Base-by-base conservation (phyloP, 768 basidiomycete genomes). In the Sarcodon aspratus region DNA sequence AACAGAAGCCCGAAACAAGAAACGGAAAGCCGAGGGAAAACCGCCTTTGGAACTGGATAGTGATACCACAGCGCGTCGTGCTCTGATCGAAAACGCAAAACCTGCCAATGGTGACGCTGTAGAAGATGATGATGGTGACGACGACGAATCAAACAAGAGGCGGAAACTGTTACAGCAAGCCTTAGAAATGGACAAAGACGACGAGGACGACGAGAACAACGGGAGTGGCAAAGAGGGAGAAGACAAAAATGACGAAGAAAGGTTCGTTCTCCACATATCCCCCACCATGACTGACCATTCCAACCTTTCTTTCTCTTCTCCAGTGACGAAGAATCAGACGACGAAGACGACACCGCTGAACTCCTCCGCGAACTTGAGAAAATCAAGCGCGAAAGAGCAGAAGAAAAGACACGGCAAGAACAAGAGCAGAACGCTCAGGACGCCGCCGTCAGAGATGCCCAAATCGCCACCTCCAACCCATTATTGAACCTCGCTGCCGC, bases 301-400 rank as follows among this genome's bases (percentile, higher is more conserved):
- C 18, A 18, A 17, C 12, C 9, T 13, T 9, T 34, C 48, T 45
- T 44, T 33, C 12, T 45, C 8, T 45, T 7, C 73, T 75, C 7
- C 62, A 67, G 0, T 27, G 79, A 81, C 9, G 77, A 67, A 9
- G 69, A 70, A 9, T 67, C 69, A 2, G 77, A 85, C 13, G 86
- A 89, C 8, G 93, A 95, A 54, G 89, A 92, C 57, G 91, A 95
- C 48, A 91, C 92, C 0, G 92, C 92, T 0, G 95, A 96, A 58
- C 73, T 99, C 18, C 71, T 99, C 52, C 82, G 92, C 21, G 96
- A 99, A 63, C 74, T 99, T n/a, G 95, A 96, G 66, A 97, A 95
- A 70, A 97, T 98, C 56, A 97, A 96, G 66, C 83, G 83, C 44
- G 94, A 98, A 60, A 76, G 95, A 9, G 94, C 94, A 9, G 94